Percentiles rank a stretch among this genome's conserved stretches.
Evolutionary conservation across 495 filamentous ascomycete species (phyloP).

Genomic region (Penicillium chermesinum): DNA sequence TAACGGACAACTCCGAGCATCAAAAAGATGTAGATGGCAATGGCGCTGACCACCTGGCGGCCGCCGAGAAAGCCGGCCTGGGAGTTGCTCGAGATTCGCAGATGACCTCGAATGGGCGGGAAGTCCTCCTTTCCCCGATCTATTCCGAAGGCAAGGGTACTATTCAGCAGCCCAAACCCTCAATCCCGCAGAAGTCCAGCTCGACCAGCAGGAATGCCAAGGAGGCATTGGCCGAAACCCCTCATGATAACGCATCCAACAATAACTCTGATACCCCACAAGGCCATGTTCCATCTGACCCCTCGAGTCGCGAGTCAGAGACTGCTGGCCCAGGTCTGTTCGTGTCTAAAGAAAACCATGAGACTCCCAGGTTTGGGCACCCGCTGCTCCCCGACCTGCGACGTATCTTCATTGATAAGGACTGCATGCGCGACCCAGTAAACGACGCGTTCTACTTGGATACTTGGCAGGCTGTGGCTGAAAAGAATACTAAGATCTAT

Average conservation of each 20-base stretch:
- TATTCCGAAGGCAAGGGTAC: constrained; percentile 58
- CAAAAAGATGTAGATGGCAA: constrained; percentile 71
- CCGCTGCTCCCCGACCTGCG: constrained; percentile 63
- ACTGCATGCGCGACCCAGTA: constrained; percentile 80
- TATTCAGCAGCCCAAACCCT: constrained; percentile 41
- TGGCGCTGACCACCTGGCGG: constrained; percentile 64
- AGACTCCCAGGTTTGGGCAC: constrained; percentile 40
- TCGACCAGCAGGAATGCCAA: constrained; percentile 30
- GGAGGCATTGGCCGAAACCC: constrained; percentile 44
- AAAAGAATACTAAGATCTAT: constrained; percentile 92
- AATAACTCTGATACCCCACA: constrained; percentile 10
- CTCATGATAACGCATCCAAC: constrained; percentile 25
- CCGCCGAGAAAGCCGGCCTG: constrained; percentile 48
- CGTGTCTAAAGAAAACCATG: constrained; percentile 39
- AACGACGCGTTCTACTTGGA: constrained; percentile 79
- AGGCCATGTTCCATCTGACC: constrained; percentile 12
- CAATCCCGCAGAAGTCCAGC: constrained; percentile 19
- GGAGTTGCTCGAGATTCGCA: constrained; percentile 62
- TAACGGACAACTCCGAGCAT: constrained; percentile 61
- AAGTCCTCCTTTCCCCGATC: constrained; percentile 59
- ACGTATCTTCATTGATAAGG: constrained; percentile 55
- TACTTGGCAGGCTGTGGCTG: constrained; percentile 80
- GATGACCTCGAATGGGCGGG: constrained; percentile 51
- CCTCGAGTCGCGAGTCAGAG: constrained; percentile 70
- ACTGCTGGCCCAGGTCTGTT: constrained; percentile 59